A percentile compares a stretch with the other conserved stretches of the same genome.
These are phyloP conservation scores for Pulveroboletus sp. DNA, from an alignment of 768 basidiomycete genomes.

Conservation along the genomic window DNA sequence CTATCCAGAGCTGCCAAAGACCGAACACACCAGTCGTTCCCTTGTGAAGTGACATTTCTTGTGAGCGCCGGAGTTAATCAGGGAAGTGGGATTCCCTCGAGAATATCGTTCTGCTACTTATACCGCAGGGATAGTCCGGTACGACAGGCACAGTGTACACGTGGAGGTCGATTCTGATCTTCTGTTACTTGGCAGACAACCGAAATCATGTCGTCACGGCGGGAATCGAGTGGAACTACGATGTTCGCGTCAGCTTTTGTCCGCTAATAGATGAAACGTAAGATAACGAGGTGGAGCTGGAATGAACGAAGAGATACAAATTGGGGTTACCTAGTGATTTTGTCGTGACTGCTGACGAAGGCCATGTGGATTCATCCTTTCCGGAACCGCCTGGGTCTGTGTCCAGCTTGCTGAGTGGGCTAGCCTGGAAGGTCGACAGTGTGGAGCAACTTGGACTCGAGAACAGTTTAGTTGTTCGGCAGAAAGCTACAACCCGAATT, in stretches of 20 bases:
- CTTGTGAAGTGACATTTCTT: constrained; percentile 33
- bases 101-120: constrained; percentile 4
- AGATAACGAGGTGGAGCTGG: background rate
- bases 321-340: background rate
- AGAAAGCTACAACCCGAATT: background rate
- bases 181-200: background rate
- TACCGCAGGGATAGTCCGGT: constrained; percentile 5
- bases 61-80: background rate
- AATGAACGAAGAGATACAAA: constrained; percentile 2
- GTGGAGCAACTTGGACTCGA: background rate
- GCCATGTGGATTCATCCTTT: too few species aligned
- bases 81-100: background rate
- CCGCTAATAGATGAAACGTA: background rate
- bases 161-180: background rate
- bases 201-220: background rate
- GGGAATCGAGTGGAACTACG: background rate
- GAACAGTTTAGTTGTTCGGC: background rate
- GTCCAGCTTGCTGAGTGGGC: background rate
- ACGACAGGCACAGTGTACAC: constrained; percentile 2
- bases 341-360: too few species aligned
- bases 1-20: background rate
- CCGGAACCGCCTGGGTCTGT: background rate
- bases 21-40: constrained; percentile 39
- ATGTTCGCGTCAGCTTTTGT: background rate
- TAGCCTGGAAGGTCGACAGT: background rate